Base-by-base conservation (phyloP, 345 rosid species). In the Toxicodendron radicans region DNA sequence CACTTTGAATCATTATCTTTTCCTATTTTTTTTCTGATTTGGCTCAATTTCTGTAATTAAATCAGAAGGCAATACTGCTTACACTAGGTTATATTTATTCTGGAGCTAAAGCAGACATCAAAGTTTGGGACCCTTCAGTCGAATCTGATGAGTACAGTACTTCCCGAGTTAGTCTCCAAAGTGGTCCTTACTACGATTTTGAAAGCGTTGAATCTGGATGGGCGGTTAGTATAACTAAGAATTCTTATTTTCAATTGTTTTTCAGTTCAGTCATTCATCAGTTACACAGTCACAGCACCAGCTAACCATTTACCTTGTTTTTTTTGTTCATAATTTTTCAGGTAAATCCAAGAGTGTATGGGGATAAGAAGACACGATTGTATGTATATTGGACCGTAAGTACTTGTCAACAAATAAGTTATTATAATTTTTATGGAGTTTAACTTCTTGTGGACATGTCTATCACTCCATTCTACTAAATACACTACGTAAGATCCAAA, bases 341-440 rank as follows among this genome's bases (percentile, higher is more conserved):
- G 90, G 90, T 88, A 52, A 83, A 88, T 72, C 92, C 92, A 7
- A 64, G 83, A 0, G 24, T 85, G 6, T 89, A 89, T 17, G 92
- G 90, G 6, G 90, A 88, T 65, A 76, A 70, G 57, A 43, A 83
- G 73, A 86, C 90, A 60, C 79, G 88, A 13, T 59, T 88, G 10
- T 86, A 52, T 33, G 83, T 80, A 13, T 88, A 88, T 68, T 88
- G 90, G 90, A 88, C 92, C 1, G 90, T 83, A 80, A 76, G 88
- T 33, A 64, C 53, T 35, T 18, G 43, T 30, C 51, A 56, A 21
- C 18, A 23, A 27, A 52, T 48, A 48, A 49, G 43, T 7, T 8
- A 5, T 38, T 38, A 38, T 38, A 38, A 38, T 38, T 38, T 38
- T 38, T 38, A 38, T 8, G 8, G 43, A 27, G 30, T 27, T 27